A percentile compares a stretch with the other conserved stretches of the same genome.
These are phyloP conservation scores for Russula emetica DNA, from an alignment of 768 basidiomycete species.

Conservation along the genomic window DNA sequence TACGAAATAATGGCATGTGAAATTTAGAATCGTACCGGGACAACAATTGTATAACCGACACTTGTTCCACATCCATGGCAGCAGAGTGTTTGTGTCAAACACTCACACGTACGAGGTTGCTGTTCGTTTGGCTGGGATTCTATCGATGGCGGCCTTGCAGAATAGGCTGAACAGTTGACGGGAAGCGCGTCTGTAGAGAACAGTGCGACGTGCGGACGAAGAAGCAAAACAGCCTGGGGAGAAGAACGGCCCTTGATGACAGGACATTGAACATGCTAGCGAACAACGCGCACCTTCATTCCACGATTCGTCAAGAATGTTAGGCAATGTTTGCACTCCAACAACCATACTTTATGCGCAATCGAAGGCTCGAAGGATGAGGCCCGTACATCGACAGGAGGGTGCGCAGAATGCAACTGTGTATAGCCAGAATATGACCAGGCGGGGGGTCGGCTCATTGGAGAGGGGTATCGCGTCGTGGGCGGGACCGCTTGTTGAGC, in stretches of 20 bases:
- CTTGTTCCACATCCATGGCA: slow-evolving; percentile 73
- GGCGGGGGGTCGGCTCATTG: slow-evolving; percentile 6
- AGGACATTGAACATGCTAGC: slow-evolving; percentile 5
- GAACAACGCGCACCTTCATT: slow-evolving; percentile 57
- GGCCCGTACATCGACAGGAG: not conserved
- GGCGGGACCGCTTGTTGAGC: slow-evolving; percentile 2
- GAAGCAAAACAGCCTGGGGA: slow-evolving; percentile 71
- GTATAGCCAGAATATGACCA: slow-evolving; percentile 15
- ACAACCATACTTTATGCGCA: slow-evolving; percentile 73
- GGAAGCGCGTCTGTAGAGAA: slow-evolving; percentile 82
- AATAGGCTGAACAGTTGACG: slow-evolving; percentile 66
- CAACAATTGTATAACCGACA: slow-evolving; percentile 79
- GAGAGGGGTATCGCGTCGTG: slow-evolving; percentile 7
- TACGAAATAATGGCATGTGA: slow-evolving; percentile 3
- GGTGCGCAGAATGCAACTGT: slow-evolving; percentile 15
- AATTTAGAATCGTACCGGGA: slow-evolving; percentile 44
- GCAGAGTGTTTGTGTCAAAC: slow-evolving; percentile 74
- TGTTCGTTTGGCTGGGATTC: slow-evolving; percentile 30
- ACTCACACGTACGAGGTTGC: slow-evolving; percentile 66
- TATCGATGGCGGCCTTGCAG: slow-evolving; percentile 37
- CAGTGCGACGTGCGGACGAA: slow-evolving; percentile 74
- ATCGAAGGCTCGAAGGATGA: slow-evolving; percentile 41
- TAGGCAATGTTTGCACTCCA: slow-evolving; percentile 71
- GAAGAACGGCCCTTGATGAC: slow-evolving; percentile 13
- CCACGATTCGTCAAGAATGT: slow-evolving; percentile 78